Base-by-base conservation (phyloP, 352 stramenopile genomes). In the Globisporangium carolinianum region DNA sequence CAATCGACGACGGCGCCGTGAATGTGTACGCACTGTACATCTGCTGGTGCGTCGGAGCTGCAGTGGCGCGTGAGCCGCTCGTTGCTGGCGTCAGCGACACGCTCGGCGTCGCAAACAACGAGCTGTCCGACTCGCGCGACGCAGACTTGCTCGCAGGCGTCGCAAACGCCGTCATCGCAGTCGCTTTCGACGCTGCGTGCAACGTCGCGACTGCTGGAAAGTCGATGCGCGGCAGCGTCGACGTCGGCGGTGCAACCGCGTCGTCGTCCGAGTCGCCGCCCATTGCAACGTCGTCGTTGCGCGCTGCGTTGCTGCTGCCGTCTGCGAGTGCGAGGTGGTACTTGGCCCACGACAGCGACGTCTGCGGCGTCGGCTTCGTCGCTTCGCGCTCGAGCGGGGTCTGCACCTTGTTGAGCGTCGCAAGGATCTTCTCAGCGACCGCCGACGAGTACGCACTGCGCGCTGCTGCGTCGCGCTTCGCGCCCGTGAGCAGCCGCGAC, bases 311-410 rank as follows among this genome's bases (percentile, higher is more conserved):
- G 8, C 73, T 53, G 43, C 37, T 46, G 17, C 71, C 61, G 4
- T 85, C 72, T 7, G 69, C 60, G 24, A 90, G 24, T 5, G 85
- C 76, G 9, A 92, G 60, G n/a, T 92, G 76, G 56, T 91, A 90
- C 56, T 94, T 95, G 1, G 80, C 79, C 86, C 86, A 95, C 10
- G 83, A 92, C 63, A 91, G 61, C 36, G 83, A 89, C 37, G 79
- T 91, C 10, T 79, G 87, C 12, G 80, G 79, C 24, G 75, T 87
- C 11, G 85, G 85, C 52, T 93, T 91, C 51, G 78, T 73, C 0
- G 76, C 68, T 63, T 92, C 81, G 37, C 69, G 68, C 41, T 87
- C 76, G n/a, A 95, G 55, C 35, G 85, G 85, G 32, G 72, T 88
- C 61, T 95, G 76, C 37, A 94, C 69, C 62, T 90, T 91, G 60